phyloP scores from a whole-genome alignment of 176 grass and related monocot genomes.

The Stipa capillata region DNA sequence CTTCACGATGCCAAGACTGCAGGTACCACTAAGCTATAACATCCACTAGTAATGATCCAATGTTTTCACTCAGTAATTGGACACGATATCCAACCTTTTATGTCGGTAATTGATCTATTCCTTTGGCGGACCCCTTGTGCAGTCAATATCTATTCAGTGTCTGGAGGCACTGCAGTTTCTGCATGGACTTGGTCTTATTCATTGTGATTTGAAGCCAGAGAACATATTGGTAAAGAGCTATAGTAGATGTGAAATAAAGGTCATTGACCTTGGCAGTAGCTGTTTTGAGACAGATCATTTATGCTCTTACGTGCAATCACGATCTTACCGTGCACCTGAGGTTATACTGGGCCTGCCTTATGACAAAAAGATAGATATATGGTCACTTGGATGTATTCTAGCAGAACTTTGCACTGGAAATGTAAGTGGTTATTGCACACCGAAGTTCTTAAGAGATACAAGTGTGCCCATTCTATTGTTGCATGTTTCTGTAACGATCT shows the following conservation, averaged over 20 bases:
- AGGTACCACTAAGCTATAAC: slow-evolving; percentile 41
- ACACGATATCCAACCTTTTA: neutral
- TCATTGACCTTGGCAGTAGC: slow-evolving; percentile 98
- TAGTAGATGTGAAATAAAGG: slow-evolving; percentile 97
- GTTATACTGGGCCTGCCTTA: slow-evolving; percentile 93
- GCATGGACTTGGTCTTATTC: slow-evolving; percentile 92
- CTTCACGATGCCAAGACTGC: slow-evolving; percentile 97
- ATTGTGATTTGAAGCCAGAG: slow-evolving; percentile 98
- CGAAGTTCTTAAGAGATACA: neutral
- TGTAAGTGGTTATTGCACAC: slow-evolving; percentile 44
- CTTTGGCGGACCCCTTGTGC: slow-evolving; percentile 14
- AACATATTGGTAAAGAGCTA: slow-evolving; percentile 99
- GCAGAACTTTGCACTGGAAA: slow-evolving; percentile 98
- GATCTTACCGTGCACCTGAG: slow-evolving; percentile 95
- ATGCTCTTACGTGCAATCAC: slow-evolving; percentile 92
- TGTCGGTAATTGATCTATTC: slow-evolving; percentile 1
- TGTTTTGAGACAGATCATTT: slow-evolving; percentile 98
- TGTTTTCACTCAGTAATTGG: neutral
- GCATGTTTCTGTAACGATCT: neutral
- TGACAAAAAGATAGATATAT: slow-evolving; percentile 99
- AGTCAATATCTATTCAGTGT: slow-evolving; percentile 99
- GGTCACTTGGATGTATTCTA: slow-evolving; percentile 98
- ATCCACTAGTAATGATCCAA: slow-evolving; percentile 3
- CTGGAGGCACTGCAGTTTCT: slow-evolving; percentile 95
- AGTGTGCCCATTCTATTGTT: neutral